phyloP scores from a whole-genome alignment of 1,284 basidiomycete genomes.

The Heliocybe sulcata region DNA sequence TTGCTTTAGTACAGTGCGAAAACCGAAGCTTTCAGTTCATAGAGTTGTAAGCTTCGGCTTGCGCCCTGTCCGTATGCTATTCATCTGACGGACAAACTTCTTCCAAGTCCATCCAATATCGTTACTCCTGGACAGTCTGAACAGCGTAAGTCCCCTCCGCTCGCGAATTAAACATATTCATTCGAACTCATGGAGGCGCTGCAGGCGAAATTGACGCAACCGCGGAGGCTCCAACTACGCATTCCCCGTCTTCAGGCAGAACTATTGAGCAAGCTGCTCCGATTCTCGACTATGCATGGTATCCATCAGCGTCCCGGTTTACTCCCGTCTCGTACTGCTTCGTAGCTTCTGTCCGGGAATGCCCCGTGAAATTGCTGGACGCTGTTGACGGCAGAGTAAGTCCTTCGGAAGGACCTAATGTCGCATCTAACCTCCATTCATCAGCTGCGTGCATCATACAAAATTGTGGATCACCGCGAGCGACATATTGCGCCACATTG shows the following conservation, averaged over 20 bases:
- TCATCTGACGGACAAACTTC: no score
- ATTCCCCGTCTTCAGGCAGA: slow-evolving; percentile 5
- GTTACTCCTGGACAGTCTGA: background rate
- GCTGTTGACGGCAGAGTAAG: slow-evolving; percentile 70
- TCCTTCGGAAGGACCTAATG: slow-evolving; percentile 6
- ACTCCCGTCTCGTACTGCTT: slow-evolving; percentile 73
- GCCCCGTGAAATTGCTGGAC: slow-evolving; percentile 77
- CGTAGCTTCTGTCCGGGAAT: slow-evolving; percentile 72
- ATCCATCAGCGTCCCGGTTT: slow-evolving; percentile 57
- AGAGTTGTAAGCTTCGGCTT: slow-evolving; percentile 23
- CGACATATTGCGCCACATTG: slow-evolving; percentile 81
- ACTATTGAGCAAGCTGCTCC: slow-evolving; percentile 47
- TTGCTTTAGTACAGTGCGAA: slow-evolving; percentile 53
- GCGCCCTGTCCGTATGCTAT: background rate
- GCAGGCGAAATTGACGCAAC: no score
- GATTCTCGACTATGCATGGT: slow-evolving; percentile 76
- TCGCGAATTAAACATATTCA: slow-evolving; percentile 8
- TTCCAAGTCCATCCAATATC: background rate
- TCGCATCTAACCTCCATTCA: slow-evolving; percentile 3
- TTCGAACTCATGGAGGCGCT: no score
- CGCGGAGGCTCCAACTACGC: background rate
- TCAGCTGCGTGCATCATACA: slow-evolving; percentile 85
- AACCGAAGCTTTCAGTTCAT: slow-evolving; percentile 47
- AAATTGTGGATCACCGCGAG: slow-evolving; percentile 87
- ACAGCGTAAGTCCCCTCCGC: slow-evolving; percentile 3